phyloP scores from a whole-genome alignment of 176 grass and related monocot genomes.

The Hsuehochloa calcarea region DNA sequence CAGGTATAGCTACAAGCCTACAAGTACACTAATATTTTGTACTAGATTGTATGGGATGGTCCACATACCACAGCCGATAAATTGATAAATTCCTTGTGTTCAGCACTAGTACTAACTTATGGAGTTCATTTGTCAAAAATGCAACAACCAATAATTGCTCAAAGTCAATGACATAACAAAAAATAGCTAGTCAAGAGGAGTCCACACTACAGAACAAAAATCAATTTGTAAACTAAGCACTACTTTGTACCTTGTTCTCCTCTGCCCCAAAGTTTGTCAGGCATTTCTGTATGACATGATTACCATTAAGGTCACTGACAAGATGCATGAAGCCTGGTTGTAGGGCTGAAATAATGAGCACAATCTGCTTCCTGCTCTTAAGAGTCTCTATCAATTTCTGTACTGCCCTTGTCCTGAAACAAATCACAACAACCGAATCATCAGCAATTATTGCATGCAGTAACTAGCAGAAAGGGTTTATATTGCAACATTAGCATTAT shows the following conservation, averaged over 20 bases:
- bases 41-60: background rate
- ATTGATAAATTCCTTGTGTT: slow-evolving; percentile 25
- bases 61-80: background rate
- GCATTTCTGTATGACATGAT: slow-evolving; percentile 86
- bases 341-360: slow-evolving; percentile 56
- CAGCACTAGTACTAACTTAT: background rate
- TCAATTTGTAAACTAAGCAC: background rate
- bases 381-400: slow-evolving; percentile 91
- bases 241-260: slow-evolving; percentile 73
- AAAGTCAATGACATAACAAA: background rate
- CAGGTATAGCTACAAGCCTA: slow-evolving; percentile 7
- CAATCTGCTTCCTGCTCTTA: slow-evolving; percentile 46
- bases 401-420: slow-evolving; percentile 84
- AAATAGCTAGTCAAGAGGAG: background rate
- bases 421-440: slow-evolving; percentile 43
- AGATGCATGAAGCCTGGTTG: slow-evolving; percentile 58
- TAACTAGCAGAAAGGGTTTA: background rate
- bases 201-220: background rate
- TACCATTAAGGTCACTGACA: slow-evolving; percentile 87
- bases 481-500: background rate
- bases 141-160: background rate
- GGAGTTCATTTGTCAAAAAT: background rate
- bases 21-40: background rate
- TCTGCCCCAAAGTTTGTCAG: slow-evolving; percentile 60
- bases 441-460: slow-evolving; percentile 6